A percentile compares a stretch with the other conserved stretches of the same genome.
These are phyloP conservation scores for Lactarius pseudohatsudake DNA, from an alignment of 768 basidiomycete genomes.

Conservation along the genomic window DNA sequence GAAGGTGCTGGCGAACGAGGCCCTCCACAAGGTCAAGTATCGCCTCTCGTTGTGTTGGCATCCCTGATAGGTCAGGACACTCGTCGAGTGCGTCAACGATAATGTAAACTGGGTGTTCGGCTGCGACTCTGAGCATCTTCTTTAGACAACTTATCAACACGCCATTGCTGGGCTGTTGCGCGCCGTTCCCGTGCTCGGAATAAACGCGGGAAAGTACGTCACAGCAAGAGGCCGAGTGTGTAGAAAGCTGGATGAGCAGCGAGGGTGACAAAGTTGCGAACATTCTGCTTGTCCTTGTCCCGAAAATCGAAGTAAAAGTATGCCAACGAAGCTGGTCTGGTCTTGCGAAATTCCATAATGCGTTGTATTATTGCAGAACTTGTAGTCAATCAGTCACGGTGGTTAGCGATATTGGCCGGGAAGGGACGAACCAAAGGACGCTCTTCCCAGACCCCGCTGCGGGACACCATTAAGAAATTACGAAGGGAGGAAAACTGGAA, in stretches of 20 bases:
- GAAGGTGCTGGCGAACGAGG: neutral
- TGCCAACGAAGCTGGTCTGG: neutral
- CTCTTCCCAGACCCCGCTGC: neutral
- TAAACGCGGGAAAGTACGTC: conserved; percentile 1
- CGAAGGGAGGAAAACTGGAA: neutral
- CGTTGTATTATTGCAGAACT: neutral
- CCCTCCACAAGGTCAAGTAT: neutral
- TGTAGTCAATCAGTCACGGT: neutral
- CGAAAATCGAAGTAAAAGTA: neutral
- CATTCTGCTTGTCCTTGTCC: neutral
- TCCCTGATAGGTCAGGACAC: conserved; percentile 1
- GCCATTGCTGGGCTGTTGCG: neutral
- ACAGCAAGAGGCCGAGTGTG: neutral
- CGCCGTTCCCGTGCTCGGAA: neutral
- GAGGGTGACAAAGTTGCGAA: neutral
- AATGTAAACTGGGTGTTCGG: neutral
- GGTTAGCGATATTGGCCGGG: neutral
- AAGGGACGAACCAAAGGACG: neutral
- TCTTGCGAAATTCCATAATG: neutral
- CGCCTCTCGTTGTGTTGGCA: neutral
- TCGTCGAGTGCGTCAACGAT: conserved; percentile 7
- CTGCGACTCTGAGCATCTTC: neutral
- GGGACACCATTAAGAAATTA: neutral
- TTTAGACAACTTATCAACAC: neutral
- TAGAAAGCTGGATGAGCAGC: neutral